phyloP scores from a whole-genome alignment of 2,329 filamentous ascomycete genomes.

The Sordariomycetes sp. region DNA sequence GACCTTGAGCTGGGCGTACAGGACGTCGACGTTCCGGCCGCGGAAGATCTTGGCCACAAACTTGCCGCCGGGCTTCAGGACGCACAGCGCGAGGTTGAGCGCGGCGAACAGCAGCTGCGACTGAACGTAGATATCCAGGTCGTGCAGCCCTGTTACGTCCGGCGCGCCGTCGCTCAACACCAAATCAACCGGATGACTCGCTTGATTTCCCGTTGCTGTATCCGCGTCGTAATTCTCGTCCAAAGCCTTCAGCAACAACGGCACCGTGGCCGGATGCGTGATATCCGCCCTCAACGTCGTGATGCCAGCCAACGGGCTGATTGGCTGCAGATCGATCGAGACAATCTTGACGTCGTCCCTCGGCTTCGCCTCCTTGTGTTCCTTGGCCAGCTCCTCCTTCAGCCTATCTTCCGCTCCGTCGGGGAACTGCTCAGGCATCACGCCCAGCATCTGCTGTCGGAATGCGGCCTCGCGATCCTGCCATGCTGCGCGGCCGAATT shows the following conservation, averaged over 20 bases:
- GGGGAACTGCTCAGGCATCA: conserved; percentile 27
- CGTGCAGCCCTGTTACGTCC: conserved; percentile 92
- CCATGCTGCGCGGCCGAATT: conserved; percentile 79
- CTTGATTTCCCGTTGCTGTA: conserved; percentile 30
- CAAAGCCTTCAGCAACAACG: conserved; percentile 75
- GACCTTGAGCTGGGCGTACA: conserved; percentile 87
- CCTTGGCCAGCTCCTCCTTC: conserved; percentile 8
- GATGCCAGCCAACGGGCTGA: conserved; percentile 88
- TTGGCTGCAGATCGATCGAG: conserved; percentile 90
- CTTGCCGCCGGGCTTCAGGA: conserved; percentile 84
- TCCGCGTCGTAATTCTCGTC: conserved; percentile 57
- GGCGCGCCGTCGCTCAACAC: conserved; percentile 94
- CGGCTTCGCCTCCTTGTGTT: conserved; percentile 25
- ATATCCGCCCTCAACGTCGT: conserved; percentile 91
- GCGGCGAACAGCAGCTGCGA: conserved; percentile 91
- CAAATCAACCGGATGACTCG: conserved; percentile 76
- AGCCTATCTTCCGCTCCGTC: conserved; percentile 10
- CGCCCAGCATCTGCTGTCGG: conserved; percentile 48
- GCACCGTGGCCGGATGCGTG: conserved; percentile 91
- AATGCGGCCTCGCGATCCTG: conserved; percentile 69
- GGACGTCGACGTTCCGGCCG: conserved; percentile 86
- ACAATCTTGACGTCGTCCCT: conserved; percentile 83
- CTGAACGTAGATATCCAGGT: conserved; percentile 97
- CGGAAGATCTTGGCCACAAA: conserved; percentile 98
- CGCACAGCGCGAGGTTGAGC: conserved; percentile 85